phyloP scores from a whole-genome alignment of 345 rosid genomes.

The Citrus unshiu region DNA sequence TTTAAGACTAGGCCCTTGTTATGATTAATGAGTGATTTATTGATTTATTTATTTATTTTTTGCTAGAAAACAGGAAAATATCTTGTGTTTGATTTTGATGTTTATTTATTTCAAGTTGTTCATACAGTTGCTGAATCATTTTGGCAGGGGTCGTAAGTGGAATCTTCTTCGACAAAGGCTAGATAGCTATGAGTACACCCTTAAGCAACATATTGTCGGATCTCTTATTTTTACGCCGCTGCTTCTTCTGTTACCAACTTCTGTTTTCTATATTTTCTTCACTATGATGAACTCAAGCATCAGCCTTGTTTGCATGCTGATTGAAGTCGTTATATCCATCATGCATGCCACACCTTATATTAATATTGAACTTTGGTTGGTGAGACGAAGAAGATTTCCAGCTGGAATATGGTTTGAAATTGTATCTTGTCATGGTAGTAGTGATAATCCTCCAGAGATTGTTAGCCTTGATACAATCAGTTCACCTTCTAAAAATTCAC shows the following conservation, averaged over 20 bases:
- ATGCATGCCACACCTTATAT: too few species aligned
- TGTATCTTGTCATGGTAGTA: too few species aligned
- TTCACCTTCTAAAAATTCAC: slow-evolving; percentile 21
- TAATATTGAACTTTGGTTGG: too few species aligned
- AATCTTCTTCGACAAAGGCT: slow-evolving; percentile 88
- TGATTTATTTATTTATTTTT: neutral
- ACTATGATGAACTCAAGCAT: slow-evolving; percentile 64
- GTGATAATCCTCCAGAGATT: slow-evolving; percentile 21
- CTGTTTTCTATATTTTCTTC: slow-evolving; percentile 87
- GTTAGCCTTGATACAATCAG: slow-evolving; percentile 12
- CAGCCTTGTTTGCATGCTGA: slow-evolving; percentile 49
- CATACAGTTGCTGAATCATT: slow-evolving; percentile 25
- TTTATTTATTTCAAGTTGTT: slow-evolving; percentile 19
- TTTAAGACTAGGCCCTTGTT: neutral
- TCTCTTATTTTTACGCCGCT: slow-evolving; percentile 78
- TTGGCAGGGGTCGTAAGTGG: slow-evolving; percentile 82
- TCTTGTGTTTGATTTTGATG: neutral
- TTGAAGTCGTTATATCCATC: slow-evolving; percentile 66
- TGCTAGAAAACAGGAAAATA: neutral
- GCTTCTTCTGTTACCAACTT: slow-evolving; percentile 76
- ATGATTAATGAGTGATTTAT: too few species aligned
- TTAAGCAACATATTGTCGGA: slow-evolving; percentile 85
- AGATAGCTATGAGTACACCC: slow-evolving; percentile 84
- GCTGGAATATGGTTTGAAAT: too few species aligned
- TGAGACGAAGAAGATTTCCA: too few species aligned